Evolutionary conservation across 2,329 filamentous ascomycete genomes (phyloP).

Genomic region (Elsinoe arachidis): DNA sequence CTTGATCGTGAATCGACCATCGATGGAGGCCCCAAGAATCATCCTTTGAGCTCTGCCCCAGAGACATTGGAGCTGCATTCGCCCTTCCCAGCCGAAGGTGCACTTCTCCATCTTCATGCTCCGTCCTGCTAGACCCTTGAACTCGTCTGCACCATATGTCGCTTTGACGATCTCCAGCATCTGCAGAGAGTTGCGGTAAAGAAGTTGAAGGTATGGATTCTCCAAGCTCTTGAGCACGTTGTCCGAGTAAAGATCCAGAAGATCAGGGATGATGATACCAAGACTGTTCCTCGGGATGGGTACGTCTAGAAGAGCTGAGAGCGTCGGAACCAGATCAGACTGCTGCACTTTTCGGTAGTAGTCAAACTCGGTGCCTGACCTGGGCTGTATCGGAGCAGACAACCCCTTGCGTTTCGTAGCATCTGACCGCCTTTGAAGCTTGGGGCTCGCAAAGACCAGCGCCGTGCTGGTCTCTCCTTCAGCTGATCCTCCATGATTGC

Average conservation of each 20-base stretch:
- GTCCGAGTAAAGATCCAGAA: conserved; percentile 64
- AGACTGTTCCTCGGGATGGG: conserved; percentile 85
- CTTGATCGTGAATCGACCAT: not conserved
- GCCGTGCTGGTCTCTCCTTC: conserved; percentile 91
- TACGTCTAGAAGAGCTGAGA: conserved; percentile 78
- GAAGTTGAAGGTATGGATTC: conserved; percentile 50
- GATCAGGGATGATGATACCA: conserved; percentile 71
- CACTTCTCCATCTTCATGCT: conserved; percentile 10
- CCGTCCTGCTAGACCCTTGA: conserved; percentile 25
- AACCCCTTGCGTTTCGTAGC: conserved; percentile 34
- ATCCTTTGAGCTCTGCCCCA: conserved; percentile 10
- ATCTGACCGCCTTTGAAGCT: conserved; percentile 45
- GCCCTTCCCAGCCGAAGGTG: not conserved
- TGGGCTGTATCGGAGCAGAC: conserved; percentile 49
- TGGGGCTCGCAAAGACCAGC: conserved; percentile 82
- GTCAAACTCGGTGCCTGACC: conserved; percentile 57
- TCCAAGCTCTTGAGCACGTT: conserved; percentile 12
- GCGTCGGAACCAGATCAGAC: conserved; percentile 83
- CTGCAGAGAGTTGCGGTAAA: conserved; percentile 72
- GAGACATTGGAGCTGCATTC: conserved; percentile 4
- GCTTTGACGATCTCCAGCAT: conserved; percentile 68
- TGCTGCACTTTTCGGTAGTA: conserved; percentile 86
- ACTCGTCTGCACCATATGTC: conserved; percentile 51
- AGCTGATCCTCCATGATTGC: conserved; percentile 91
- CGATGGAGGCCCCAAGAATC: conserved; percentile 2